Conservation (phyloP, 352 stramenopile genomes). For the Pythium utonaiense region DNA sequence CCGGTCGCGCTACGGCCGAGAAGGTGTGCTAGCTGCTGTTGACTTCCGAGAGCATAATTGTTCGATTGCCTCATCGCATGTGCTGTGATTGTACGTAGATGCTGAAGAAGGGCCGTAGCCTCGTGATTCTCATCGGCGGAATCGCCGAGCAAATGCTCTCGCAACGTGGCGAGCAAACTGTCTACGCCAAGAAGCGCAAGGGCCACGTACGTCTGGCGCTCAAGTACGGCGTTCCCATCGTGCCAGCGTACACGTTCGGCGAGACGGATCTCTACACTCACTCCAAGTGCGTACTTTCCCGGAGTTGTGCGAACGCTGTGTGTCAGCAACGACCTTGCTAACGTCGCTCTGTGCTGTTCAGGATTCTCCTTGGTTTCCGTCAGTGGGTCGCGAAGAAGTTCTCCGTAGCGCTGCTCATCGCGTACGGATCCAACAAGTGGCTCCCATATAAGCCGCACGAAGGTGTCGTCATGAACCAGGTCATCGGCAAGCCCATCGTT, state of each 20-base stretch:
- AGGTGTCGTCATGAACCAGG: slow-evolving; percentile 55
- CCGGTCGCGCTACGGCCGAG: slow-evolving; percentile 54
- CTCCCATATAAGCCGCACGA: slow-evolving; percentile 55
- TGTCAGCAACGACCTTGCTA: no score
- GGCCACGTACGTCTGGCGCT: slow-evolving; percentile 76
- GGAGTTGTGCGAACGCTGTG: no score
- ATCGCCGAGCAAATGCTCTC: slow-evolving; percentile 85
- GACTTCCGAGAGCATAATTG: no score
- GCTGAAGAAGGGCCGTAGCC: slow-evolving; percentile 62
- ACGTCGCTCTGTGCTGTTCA: slow-evolving; percentile 12
- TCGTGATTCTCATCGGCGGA: slow-evolving; percentile 77
- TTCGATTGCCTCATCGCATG: no score
- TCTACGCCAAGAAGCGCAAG: slow-evolving; percentile 82
- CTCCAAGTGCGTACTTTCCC: slow-evolving; percentile 47
- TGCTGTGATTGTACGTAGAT: no score
- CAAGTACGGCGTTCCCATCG: slow-evolving; percentile 69
- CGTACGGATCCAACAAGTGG: slow-evolving; percentile 56
- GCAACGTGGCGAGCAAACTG: slow-evolving; percentile 58
- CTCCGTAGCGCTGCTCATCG: slow-evolving; percentile 53
- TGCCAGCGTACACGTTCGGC: slow-evolving; percentile 77
- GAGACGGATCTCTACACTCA: slow-evolving; percentile 84
- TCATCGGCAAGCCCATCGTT: slow-evolving; percentile 69
- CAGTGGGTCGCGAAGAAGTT: slow-evolving; percentile 70
- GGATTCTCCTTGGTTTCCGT: slow-evolving; percentile 62
- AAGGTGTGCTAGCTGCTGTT: no score